A percentile compares a stretch with the other conserved stretches of the same genome.
phyloP scores from a whole-genome alignment of 2,329 filamentous ascomycete genomes.

The Talaromyces sp. region DNA sequence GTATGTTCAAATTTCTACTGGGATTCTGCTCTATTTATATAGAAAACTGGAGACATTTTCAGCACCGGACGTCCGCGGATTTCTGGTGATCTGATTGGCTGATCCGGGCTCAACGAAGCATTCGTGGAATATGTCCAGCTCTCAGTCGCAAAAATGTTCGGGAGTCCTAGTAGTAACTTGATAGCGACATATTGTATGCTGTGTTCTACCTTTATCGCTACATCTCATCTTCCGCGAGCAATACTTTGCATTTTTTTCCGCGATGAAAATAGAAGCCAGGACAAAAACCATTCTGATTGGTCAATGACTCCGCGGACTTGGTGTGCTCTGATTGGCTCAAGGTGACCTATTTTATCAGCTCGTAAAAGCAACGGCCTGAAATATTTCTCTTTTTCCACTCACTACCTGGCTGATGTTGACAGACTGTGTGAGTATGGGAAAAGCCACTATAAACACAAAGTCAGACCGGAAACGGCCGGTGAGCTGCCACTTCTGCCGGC shows the following conservation, averaged over 20 bases:
- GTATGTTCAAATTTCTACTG: background rate
- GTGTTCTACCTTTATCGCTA: background rate
- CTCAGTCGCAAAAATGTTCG: background rate
- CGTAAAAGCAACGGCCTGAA: background rate
- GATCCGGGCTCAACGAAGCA: background rate
- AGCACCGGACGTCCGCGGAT: slow-evolving; percentile 4
- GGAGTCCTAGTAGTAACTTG: background rate
- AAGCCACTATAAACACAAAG: background rate
- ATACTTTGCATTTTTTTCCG: background rate
- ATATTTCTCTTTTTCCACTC: background rate
- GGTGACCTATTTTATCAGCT: background rate
- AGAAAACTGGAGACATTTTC: background rate
- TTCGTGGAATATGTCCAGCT: background rate
- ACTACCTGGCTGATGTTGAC: background rate
- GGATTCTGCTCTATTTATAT: background rate
- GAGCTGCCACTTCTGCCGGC: slow-evolving; percentile 35
- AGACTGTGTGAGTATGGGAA: background rate
- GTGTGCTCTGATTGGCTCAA: slow-evolving; percentile 4
- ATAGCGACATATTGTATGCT: too few species aligned
- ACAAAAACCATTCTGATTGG: background rate
- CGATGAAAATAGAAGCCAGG: background rate
- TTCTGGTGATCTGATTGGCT: slow-evolving; percentile 8
- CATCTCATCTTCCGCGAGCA: background rate
- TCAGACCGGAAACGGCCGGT: slow-evolving; percentile 27
- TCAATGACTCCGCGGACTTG: slow-evolving; percentile 2